phyloP scores from a whole-genome alignment of 257 asterid genomes.

The Lavandula angustifolia region DNA sequence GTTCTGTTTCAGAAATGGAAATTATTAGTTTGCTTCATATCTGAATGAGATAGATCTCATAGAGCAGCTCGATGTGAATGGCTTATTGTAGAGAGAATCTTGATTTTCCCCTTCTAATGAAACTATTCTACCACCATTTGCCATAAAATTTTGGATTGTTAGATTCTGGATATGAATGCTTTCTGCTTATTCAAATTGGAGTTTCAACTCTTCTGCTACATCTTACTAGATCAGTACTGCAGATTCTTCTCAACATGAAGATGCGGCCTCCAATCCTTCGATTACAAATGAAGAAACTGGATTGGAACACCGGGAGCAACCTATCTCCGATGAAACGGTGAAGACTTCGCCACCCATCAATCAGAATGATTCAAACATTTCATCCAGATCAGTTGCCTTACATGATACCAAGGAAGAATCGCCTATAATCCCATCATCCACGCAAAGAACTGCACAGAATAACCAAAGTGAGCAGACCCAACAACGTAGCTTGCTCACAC shows the following conservation, averaged over 20 bases:
- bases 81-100: background rate
- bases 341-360: constrained; percentile 36
- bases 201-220: constrained; percentile 7
- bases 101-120: too few relatives aligned
- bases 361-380: constrained; percentile 31
- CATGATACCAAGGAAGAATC: constrained; percentile 37
- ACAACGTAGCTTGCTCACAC: constrained; percentile 35
- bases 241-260: constrained; percentile 47
- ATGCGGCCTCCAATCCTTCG: constrained; percentile 30
- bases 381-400: constrained; percentile 37
- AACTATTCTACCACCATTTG: too few relatives aligned
- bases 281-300: constrained; percentile 37
- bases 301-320: constrained; percentile 30
- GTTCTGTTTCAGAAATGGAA: too few relatives aligned
- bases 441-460: constrained; percentile 30
- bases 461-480: constrained; percentile 33
- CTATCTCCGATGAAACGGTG: constrained; percentile 15
- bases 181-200: background rate
- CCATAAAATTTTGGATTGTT: background rate
- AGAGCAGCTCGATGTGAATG: constrained; percentile 7
- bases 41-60: background rate
- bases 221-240: constrained; percentile 34
- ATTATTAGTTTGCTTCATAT: background rate
- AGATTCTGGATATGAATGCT: constrained; percentile 12
- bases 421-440: constrained; percentile 40